Evolutionary conservation across 2,329 filamentous ascomycete species (phyloP), one percentile per base, ranked within the genome.

Genomic region (Trichophyton rubrum): DNA sequence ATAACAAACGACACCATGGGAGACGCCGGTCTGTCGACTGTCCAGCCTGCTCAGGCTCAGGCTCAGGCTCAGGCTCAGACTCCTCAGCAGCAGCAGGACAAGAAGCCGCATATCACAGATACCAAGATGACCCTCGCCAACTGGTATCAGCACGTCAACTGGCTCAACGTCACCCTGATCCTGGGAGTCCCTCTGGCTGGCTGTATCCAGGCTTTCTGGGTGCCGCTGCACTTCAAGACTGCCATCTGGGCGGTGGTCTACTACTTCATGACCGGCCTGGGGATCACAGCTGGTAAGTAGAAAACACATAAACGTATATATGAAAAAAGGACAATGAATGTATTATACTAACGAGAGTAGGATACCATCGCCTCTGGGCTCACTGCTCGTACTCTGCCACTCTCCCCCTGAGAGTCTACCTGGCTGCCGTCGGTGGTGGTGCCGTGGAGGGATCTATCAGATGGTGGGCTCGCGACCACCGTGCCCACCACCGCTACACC

Each of bases 91-190:
- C 49, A 56, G 38, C 38, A 22, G 13, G 40, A 47, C 41, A 38
- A 13, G n/a, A 95, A 95, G 78, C 82, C 86, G 70, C 90, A 95
- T 75, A 93, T 95, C 75, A 85, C 89, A 65, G 90, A 95, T 65
- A 83, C 83, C 64, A 87, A 88, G 61, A 86, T 95, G 68, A 95
- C 89, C 62, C 81, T 80, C 75, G 78, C 80, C 69, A 96, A 95
- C 79, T 93, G 89, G 88, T 85, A 90, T 77, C 87, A 91, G 78
- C 90, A 96, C 72, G 82, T 96, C 79, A 90, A 95, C 81, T 96
- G 90, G 90, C 81, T 96, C 66, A 96, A 95, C 74, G 85, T 89
- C 64, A 82, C 80, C 64, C 82, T 96, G 72, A 92, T 95, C 72
- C 74, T 95, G 66, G 80, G 87, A 66, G 81, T 95, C 53, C 90